A percentile compares a stretch with the other conserved stretches of the same genome.
phyloP scores from a whole-genome alignment of 2,329 filamentous ascomycete genomes.

The Ophiostoma sp. region DNA sequence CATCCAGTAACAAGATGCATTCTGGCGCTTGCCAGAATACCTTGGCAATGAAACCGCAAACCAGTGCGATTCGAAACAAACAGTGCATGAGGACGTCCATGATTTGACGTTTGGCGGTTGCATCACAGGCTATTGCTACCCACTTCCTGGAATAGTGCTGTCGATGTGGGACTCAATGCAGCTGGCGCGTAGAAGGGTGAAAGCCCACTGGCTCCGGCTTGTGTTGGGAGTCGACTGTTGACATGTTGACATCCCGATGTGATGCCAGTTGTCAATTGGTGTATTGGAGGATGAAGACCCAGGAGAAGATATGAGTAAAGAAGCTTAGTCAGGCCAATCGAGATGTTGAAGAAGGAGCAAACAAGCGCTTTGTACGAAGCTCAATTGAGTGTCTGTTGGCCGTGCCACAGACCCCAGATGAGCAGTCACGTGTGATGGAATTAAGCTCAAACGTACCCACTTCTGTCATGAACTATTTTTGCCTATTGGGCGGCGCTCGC shows the following conservation, averaged over 20 bases:
- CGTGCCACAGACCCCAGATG: too few relatives aligned
- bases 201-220: too few relatives aligned
- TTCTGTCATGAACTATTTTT: not conserved
- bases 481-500: slow-evolving; percentile 12
- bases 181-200: not conserved
- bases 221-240: not conserved
- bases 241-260: too few relatives aligned
- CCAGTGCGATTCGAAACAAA: not conserved
- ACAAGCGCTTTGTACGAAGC: too few relatives aligned
- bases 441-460: not conserved
- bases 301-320: too few relatives aligned
- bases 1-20: not conserved
- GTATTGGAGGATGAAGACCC: too few relatives aligned
- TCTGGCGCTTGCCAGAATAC: not conserved
- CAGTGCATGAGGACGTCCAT: not conserved
- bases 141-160: not conserved
- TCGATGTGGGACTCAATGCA: too few relatives aligned
- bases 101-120: not conserved
- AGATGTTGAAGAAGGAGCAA: too few relatives aligned
- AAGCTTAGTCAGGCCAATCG: too few relatives aligned
- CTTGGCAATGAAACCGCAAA: not conserved
- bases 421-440: not conserved
- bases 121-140: not conserved
- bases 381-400: too few relatives aligned
- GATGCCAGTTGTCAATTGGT: too few relatives aligned